Evolutionary conservation across 371 early-diverging fungal species (phyloP), one percentile per base, ranked within the genome.

Genomic region (Phascolomyces articulosus): DNA sequence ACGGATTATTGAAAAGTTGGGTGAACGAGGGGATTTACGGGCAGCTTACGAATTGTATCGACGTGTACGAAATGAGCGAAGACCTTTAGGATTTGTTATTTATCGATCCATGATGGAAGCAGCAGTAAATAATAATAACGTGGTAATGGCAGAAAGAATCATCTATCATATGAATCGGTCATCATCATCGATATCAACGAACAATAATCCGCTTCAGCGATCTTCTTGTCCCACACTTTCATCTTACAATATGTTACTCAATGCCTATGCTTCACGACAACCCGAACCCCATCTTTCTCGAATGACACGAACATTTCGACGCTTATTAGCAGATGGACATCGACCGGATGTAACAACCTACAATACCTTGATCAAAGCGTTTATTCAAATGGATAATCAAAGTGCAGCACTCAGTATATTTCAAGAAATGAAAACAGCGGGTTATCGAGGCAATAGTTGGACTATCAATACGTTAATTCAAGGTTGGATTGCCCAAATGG

Each of bases 351-450:
- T 78, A 11, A 72, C 83, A 53, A 94, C 95, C 0, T 95, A 90
- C 82, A 93, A 92, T 68, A 90, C 90, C 0, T 60, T 97, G 34
- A 76, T 96, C 41, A 87, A 87, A 67, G 91, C 93, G 0, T 91
- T 92, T 72, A 85, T 90, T 3, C 78, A 82, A 60, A 70, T 77
- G 4, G 80, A 74, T 54, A 86, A 93, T 54, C 75, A 88, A 49
- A 66, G 77, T 1, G 67, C 75, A 11, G 80, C 80, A 0, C 56
- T 65, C 28, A 67, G 77, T 24, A 65, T 75, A 13, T 73, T 72
- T 31, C 31, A 66, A 4, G 61, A 60, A 9, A 76, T 79, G 79
- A 29, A 63, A 0, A 40, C 59, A 11, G 34, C 71, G 0, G 69
- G 65, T n/a, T 62, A 58, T 3, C 44, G 64, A 21, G 75, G 78